Base-by-base conservation (phyloP, 108 stramenopile species). In the Cafeteria roenbergensis region DNA sequence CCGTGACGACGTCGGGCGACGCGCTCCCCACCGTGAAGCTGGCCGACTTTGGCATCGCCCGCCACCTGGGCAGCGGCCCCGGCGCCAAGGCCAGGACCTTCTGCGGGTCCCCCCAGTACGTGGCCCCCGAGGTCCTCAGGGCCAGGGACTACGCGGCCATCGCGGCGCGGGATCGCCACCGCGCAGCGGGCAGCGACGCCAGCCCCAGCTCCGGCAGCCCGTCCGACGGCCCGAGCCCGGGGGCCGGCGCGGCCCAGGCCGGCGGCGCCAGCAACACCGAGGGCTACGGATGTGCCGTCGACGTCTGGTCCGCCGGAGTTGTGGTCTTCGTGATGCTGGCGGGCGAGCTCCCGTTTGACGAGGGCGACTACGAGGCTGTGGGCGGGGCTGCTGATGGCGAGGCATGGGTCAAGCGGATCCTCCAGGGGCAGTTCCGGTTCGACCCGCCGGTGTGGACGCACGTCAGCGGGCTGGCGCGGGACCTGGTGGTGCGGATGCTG, bases 401-500 rank as follows among this genome's bases (percentile, higher is more conserved):
- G 42, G 42, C 42, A 17, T 61, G 59, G 59, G 59, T 29, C 17
- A 2, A 12, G n/a, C 59, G 59, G 20, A 32, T 61, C 22, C 8
- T 25, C 25, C 57, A 30, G 22, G 68, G 62, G 25, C 27, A 17
- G 35, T 75, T 70, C 55, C 22, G 56, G 59, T 90, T 90, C 65
- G 86, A 89, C 56, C 84, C 84, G 54, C 88, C 88, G 56, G 87
- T 87, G 69, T 93, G 89, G 89, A 77, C 78, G 12, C 69, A 81
- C 27, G 78, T 94, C 12, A 83, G 84, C 17, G 67, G 62, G 9
- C 90, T 87, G 48, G 92, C 90, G 38, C 87, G 89, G 70, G 82
- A 82, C 66, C 72, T 94, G 28, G 88, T 94, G 64, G 66, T 68
- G 42, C 73, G 71, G 31, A 75, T 91, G 34, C 72, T 94, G 0